Evolutionary conservation across 2,329 filamentous ascomycete genomes (phyloP), one percentile per base, ranked within the genome.

Genomic region (Cladosporium sp.): DNA sequence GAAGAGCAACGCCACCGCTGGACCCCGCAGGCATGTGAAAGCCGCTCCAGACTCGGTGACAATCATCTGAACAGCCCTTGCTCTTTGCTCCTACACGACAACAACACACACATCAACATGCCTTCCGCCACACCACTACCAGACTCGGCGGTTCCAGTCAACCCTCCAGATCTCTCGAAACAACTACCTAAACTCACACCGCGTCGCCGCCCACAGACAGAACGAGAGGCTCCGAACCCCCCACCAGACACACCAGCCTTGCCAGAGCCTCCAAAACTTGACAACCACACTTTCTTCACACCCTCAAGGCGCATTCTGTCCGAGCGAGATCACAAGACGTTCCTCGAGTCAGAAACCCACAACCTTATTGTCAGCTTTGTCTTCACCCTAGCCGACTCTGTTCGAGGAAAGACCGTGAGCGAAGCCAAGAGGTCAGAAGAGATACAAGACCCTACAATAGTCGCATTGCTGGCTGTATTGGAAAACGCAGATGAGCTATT

Each of bases 281-380:
- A 81, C 84, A 48, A 83, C 85, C 61, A 83, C 80, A 54, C 82
- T 89, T 74, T 79, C 78, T 6, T 96, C 65, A 81, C 81, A 6
- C 95, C 95, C 0, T 86, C 84, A 14, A 86, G 93, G 67, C 87
- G 93, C 10, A 98, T 99, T 61, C 81, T 99, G 14, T 94, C 93
- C 3, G 83, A 83, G 2, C 82, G 86, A 58, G 95, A 99, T 71
- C 93, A 96, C 75, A 84, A 91, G 21, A 79, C 92, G 4, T 99
- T 98, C 73, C 84, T 93, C 21, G 80, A 86, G 0, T 97, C 93
- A 0, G 83, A 89, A 0, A 89, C 93, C 7, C 90, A 91, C 77
- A 83, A 83, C 8, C 85, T 98, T 48, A 85, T 99, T 51, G 82
- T 91, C 65, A 88, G 91, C 23, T 99, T 97, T 79, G 84, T 97